Evolutionary conservation across 768 basidiomycete genomes (phyloP), one percentile per base, ranked within the genome.

Genomic region (Chalciporus sphaerocephalus): DNA sequence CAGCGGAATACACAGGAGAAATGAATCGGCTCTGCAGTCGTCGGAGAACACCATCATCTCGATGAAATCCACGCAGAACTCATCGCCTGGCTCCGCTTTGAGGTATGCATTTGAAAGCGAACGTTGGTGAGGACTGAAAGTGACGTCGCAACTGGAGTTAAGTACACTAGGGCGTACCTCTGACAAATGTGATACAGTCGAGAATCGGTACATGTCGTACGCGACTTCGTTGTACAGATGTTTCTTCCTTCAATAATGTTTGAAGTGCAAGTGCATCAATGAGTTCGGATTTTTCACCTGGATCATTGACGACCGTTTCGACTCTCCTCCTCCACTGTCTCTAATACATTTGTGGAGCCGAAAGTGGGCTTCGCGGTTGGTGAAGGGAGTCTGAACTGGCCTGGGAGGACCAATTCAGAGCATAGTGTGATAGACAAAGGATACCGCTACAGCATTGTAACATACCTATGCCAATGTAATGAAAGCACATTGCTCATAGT

Each of bases 181-280:
- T 22, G 23, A 24, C 13, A 23, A 18, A 20, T 25, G 25, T 72
- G 54, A 72, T 40, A 73, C 61, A 49, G 73, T 66, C 56, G 77
- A 73, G 2, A 76, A 58, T 35, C 67, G 71, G 58, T 79, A 76
- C 2, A 81, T 74, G 50, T 80, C 76, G 50, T 79, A 79, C 5
- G 74, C 78, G 38, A 79, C 74, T 56, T 79, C 74, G 59, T 80
- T 78, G 48, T 80, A 79, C 3, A 77, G 77, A 54, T 79, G 79
- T 4, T 72, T 67, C 77, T 80, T n/a, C n/a, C n/a, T n/a, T n/a
- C n/a, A n/a, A n/a, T n/a, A n/a, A n/a, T n/a, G n/a, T n/a, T n/a
- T n/a, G n/a, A n/a, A n/a, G n/a, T n/a, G n/a, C n/a, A n/a, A n/a
- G n/a, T 24, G 70, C 72, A 17, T 67, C 57, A 35, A 50, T 60